Base-by-base conservation (phyloP, 768 basidiomycete genomes). In the Podaxis carcinomalis region DNA sequence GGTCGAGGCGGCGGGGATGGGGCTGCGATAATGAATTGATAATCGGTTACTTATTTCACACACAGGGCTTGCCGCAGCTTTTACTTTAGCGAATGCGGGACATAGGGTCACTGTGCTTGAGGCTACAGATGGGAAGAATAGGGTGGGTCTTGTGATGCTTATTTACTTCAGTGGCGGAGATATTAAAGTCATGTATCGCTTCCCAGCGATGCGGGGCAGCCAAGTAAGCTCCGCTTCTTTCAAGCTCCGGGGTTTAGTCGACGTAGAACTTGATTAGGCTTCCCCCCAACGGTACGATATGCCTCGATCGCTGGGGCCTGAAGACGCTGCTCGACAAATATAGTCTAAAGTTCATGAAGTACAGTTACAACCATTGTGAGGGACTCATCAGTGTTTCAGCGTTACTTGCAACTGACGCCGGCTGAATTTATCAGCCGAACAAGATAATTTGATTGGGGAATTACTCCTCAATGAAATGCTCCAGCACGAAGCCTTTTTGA, bases 71-170 rank as follows among this genome's bases (percentile, higher is more conserved):
- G 79, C 86, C 2, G 73, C 79, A 37, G 86, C 86, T 3, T 81
- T 79, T 64, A 74, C 81, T 14, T 74, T 89, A 44, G 77, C 77
- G 49, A 78, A 77, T 65, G 80, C 80, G 5, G 87, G 87, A 5
- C 87, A 89, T 70, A 72, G 75, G 35, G 86, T 87, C n/a, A 72
- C 78, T 1, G 78, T 89, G 2, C 68, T 88, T 21, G 87, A 88
- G 67, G 73, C 77, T 61, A 71, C 69, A 16, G 74, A 76, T 58
- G 79, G 78, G 14, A 73, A 73, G n/a, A 69, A 74, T n/a, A 72
- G 68, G 65, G 79, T 79, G 65, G 64, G 77, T 67, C 51, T 51
- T 28, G 39, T 52, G 40, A 51, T 60, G 40, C 57, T 44, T 16
- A 14, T 27, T n/a, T 40, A 56, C 54, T 13, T 27, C 16, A 25